Evolutionary conservation across 2,329 filamentous ascomycete genomes (phyloP).

Genomic region (Exophiala spinifera): DNA sequence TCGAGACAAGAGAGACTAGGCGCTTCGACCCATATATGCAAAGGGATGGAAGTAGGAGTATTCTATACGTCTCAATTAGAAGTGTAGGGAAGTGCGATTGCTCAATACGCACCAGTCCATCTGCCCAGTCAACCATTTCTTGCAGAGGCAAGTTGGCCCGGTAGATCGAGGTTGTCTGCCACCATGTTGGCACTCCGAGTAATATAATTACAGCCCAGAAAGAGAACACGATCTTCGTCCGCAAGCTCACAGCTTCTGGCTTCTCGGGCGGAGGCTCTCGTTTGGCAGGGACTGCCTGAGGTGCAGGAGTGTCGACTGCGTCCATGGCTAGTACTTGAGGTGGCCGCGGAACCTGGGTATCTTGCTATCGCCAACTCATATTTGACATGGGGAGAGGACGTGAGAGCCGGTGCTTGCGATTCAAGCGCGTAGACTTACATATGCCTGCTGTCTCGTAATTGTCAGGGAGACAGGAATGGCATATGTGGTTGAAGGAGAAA

Average conservation of each 20-base stretch:
- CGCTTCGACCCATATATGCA: constrained; percentile 75
- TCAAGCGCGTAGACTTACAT: neutral
- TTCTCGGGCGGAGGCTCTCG: constrained; percentile 71
- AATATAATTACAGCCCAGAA: constrained; percentile 87
- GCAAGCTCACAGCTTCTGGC: constrained; percentile 63
- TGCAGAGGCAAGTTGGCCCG: constrained; percentile 77
- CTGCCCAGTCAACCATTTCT: constrained; percentile 87
- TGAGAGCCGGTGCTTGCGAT: neutral
- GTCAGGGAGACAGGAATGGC: too few relatives aligned
- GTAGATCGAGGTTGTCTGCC: constrained; percentile 89
- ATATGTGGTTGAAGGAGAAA: neutral
- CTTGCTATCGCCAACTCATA: neutral
- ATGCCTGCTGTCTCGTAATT: constrained; percentile 1
- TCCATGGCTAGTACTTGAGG: constrained; percentile 8
- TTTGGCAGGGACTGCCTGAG: constrained; percentile 1
- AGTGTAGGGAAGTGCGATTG: constrained; percentile 1
- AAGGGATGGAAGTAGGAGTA: constrained; percentile 82
- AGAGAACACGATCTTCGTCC: constrained; percentile 73
- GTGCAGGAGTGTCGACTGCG: neutral
- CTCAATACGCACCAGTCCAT: constrained; percentile 65
- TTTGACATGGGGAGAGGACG: neutral
- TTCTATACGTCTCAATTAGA: constrained; percentile 52
- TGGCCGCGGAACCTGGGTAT: neutral
- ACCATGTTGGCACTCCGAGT: constrained; percentile 91
- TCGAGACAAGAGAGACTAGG: constrained; percentile 64